A percentile compares a stretch with the other conserved stretches of the same genome.
Conservation (phyloP, 2,329 filamentous ascomycete genomes). For the Fusarium devonianum region DNA sequence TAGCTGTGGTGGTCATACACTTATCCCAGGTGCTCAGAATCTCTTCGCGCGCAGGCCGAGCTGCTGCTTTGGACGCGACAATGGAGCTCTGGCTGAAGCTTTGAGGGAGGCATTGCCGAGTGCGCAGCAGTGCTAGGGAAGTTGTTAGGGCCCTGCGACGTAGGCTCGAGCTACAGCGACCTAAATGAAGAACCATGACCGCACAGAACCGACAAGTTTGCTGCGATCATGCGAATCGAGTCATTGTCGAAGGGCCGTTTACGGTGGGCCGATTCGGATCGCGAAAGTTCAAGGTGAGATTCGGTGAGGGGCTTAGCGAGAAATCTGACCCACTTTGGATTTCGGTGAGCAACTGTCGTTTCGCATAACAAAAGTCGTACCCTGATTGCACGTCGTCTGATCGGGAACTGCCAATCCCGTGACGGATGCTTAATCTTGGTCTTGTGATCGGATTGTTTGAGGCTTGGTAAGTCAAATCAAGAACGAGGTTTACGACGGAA, state of each 20-base stretch:
- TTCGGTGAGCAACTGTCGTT: too few species aligned
- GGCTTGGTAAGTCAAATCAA: too few species aligned
- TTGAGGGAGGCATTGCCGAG: slow-evolving; percentile 28
- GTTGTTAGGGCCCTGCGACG: slow-evolving; percentile 14
- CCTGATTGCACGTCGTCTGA: too few species aligned
- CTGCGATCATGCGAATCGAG: slow-evolving; percentile 29
- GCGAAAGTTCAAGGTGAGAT: too few species aligned
- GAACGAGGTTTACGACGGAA: too few species aligned
- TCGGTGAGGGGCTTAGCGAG: too few species aligned
- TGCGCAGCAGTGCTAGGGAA: slow-evolving; percentile 12
- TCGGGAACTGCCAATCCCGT: too few species aligned
- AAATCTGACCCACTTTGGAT: too few species aligned
- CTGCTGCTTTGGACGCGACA: slow-evolving; percentile 4
- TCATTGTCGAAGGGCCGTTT: slow-evolving; percentile 24
- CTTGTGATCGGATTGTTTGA: too few species aligned
- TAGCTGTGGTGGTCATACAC: slow-evolving; percentile 35
- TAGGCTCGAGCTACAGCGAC: slow-evolving; percentile 35
- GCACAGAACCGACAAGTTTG: not conserved
- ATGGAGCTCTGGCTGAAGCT: slow-evolving; percentile 36
- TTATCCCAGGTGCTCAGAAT: slow-evolving; percentile 43
- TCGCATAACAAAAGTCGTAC: too few species aligned
- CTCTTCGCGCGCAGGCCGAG: slow-evolving; percentile 27
- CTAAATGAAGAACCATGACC: slow-evolving; percentile 38
- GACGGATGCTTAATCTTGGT: too few species aligned
- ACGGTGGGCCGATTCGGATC: slow-evolving; percentile 37